Evolutionary conservation across 768 basidiomycete genomes (phyloP).

Genomic region (Trametes sanguinea): DNA sequence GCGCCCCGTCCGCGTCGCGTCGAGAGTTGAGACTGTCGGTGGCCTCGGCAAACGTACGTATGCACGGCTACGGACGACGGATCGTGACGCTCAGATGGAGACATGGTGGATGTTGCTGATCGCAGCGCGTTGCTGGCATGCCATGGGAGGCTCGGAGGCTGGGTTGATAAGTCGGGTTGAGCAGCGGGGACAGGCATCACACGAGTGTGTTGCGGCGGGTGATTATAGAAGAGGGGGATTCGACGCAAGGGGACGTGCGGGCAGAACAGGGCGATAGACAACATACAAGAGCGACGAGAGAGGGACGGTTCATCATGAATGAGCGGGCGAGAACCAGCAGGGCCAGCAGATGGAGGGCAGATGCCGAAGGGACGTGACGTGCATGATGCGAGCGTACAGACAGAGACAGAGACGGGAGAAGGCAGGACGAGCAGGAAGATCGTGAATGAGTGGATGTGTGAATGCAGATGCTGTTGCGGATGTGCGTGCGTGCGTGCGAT

Average conservation of each 20-base stretch:
- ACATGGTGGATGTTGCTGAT: too few relatives aligned
- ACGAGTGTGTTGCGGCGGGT: too few relatives aligned
- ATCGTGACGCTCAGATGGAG: too few relatives aligned
- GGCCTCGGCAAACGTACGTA: too few relatives aligned
- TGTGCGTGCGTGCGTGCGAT: neutral
- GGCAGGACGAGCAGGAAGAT: too few relatives aligned
- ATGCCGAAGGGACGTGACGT: neutral
- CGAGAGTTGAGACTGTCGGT: too few relatives aligned
- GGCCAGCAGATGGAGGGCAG: neutral
- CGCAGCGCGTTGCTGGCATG: too few relatives aligned
- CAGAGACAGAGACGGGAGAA: neutral
- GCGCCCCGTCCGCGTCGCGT: too few relatives aligned
- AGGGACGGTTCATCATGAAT: slow-evolving; percentile 6
- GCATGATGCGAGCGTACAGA: slow-evolving; percentile 1
- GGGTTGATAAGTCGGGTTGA: too few relatives aligned
- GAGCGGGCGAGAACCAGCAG: neutral
- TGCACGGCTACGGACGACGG: too few relatives aligned
- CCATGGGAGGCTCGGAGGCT: too few relatives aligned
- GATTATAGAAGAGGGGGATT: neutral
- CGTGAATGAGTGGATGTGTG: slow-evolving; percentile 4
- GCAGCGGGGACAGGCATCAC: too few relatives aligned
- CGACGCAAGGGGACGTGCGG: slow-evolving; percentile 2
- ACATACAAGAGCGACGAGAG: slow-evolving; percentile 22
- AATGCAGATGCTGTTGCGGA: slow-evolving; percentile 8
- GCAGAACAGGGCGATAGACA: neutral